Evolutionary conservation across 352 stramenopile genomes (phyloP).

Genomic region (Globisporangium paddicum): DNA sequence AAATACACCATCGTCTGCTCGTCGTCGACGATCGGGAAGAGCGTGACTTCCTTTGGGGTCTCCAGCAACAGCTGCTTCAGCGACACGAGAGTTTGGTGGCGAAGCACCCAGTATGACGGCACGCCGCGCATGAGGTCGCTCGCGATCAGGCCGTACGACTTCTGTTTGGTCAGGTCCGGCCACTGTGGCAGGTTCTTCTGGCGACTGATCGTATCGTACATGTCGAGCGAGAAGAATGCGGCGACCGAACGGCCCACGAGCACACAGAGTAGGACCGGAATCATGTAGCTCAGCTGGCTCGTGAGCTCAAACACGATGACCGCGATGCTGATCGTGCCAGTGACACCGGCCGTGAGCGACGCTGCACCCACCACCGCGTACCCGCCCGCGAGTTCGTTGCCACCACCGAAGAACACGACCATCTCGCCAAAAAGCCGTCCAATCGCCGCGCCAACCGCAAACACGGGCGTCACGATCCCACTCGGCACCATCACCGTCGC

Average conservation of each 20-base stretch:
- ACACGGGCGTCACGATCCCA: conserved; percentile 90
- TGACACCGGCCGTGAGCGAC: conserved; percentile 78
- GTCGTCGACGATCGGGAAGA: conserved; percentile 73
- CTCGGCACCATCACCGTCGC: conserved; percentile 85
- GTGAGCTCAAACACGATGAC: conserved; percentile 89
- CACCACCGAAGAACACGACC: conserved; percentile 46
- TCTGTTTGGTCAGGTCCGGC: conserved; percentile 74
- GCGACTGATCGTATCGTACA: conserved; percentile 81
- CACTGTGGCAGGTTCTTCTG: conserved; percentile 80
- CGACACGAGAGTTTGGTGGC: conserved; percentile 47
- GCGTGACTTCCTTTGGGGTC: conserved; percentile 27
- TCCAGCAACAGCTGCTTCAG: conserved; percentile 40
- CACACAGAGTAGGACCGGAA: conserved; percentile 79
- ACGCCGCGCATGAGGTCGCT: conserved; percentile 64
- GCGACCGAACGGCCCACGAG: conserved; percentile 66
- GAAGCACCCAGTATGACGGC: conserved; percentile 36
- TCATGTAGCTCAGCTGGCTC: conserved; percentile 86
- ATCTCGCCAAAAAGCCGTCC: conserved; percentile 89
- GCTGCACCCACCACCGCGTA: conserved; percentile 81
- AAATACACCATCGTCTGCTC: conserved; percentile 55
- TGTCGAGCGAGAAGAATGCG: conserved; percentile 68
- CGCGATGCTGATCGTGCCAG: conserved; percentile 69
- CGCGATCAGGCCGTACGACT: conserved; percentile 66
- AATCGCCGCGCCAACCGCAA: conserved; percentile 84
- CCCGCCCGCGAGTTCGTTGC: conserved; percentile 47